Conservation (phyloP, 2,329 filamentous ascomycete species). For the Fusarium bactridioides region DNA sequence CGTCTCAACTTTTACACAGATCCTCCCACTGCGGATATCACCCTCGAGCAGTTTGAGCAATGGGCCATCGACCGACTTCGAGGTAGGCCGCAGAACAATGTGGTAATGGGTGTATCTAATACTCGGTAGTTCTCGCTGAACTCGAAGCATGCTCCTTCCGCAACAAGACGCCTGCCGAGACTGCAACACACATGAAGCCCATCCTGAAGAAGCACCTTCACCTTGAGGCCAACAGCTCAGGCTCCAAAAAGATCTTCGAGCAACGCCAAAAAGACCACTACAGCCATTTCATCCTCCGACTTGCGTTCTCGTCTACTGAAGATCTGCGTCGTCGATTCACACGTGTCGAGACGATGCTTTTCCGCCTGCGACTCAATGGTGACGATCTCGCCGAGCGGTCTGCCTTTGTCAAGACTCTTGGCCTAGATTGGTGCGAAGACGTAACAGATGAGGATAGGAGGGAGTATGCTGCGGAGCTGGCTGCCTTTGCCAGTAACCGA, state of each 20-base stretch:
- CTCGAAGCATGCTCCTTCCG: slow-evolving; percentile 95
- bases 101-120: slow-evolving; percentile 3
- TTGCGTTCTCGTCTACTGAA: slow-evolving; percentile 91
- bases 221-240: slow-evolving; percentile 77
- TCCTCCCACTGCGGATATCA: slow-evolving; percentile 92
- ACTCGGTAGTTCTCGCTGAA: slow-evolving; percentile 75
- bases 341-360: slow-evolving; percentile 87
- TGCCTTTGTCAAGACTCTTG: slow-evolving; percentile 78
- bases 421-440: slow-evolving; percentile 89
- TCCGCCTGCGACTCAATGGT: slow-evolving; percentile 80
- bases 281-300: slow-evolving; percentile 93
- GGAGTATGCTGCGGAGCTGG: slow-evolving; percentile 68
- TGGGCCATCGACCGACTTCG: slow-evolving; percentile 95
- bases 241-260: slow-evolving; percentile 62
- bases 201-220: slow-evolving; percentile 88
- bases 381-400: slow-evolving; percentile 78
- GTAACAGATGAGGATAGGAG: slow-evolving; percentile 80
- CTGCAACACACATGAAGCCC: slow-evolving; percentile 81
- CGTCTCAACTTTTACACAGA: slow-evolving; percentile 91
- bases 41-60: slow-evolving; percentile 96
- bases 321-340: slow-evolving; percentile 88
- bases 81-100: slow-evolving; percentile 56
- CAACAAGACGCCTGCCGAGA: slow-evolving; percentile 86
- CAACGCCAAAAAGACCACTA: slow-evolving; percentile 97
- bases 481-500: slow-evolving; percentile 54